Evolutionary conservation across 257 asterid species (phyloP).

Genomic region (Phtheirospermum japonicum): DNA sequence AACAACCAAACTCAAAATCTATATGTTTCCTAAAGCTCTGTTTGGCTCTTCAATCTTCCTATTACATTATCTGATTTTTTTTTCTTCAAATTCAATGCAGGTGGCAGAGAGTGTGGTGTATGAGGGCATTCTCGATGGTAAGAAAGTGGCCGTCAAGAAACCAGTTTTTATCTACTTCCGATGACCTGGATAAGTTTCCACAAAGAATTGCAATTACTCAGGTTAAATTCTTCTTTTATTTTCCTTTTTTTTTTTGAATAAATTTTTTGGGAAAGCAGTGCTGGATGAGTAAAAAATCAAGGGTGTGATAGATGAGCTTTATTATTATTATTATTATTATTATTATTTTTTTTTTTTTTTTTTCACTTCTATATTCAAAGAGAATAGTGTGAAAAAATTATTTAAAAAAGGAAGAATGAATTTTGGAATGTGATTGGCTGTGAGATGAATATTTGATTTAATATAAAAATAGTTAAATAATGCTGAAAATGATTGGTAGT

Average conservation of each 20-base stretch:
- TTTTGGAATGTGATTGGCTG: neutral
- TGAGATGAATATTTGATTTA: no score
- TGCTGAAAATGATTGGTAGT: no score
- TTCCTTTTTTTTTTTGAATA: neutral
- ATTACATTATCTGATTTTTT: constrained; percentile 1
- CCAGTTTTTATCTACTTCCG: constrained; percentile 79
- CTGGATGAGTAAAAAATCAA: neutral
- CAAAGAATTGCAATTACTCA: constrained; percentile 59
- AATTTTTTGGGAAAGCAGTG: no score
- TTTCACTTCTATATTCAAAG: no score
- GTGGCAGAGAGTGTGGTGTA: constrained; percentile 90
- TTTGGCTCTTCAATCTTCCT: neutral
- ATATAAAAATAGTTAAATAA: no score
- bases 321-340: no score
- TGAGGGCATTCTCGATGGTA: constrained; percentile 62
- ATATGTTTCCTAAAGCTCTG: neutral
- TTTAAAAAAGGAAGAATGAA: neutral
- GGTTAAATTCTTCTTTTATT: constrained; percentile 25
- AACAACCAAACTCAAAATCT: neutral
- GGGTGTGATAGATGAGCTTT: no score
- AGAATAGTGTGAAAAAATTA: no score
- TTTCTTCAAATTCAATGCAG: constrained; percentile 32
- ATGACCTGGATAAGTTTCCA: constrained; percentile 79
- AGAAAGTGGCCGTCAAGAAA: constrained; percentile 76
- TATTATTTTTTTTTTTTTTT: neutral